Base-by-base conservation (phyloP, 805 yeast genomes). In the Wickerhamiella siamensis region DNA sequence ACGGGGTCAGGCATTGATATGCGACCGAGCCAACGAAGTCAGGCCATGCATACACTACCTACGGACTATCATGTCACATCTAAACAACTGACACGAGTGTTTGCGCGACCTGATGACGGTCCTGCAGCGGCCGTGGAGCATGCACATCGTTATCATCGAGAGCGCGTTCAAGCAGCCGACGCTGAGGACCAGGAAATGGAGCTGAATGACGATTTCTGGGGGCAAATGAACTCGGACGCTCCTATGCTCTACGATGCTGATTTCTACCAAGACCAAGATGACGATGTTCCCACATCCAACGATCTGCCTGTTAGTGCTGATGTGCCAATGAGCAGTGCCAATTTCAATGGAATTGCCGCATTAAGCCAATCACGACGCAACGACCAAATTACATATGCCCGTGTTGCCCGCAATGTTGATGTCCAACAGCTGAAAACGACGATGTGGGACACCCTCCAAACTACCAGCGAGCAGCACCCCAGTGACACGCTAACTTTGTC, bases 391-490 rank as follows among this genome's bases (percentile, higher is more conserved):
- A 72, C 67, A 45, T 82, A 73, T 53, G 77, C 94, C 2, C 68
- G 77, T 38, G 72, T 74, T 5, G 83, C 94, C 4, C 84, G 83
- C 56, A 72, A 75, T 47, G 91, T 86, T 22, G 87, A 84, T 53
- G 80, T 86, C 27, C 72, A 74, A 47, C 62, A 65, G 20, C 64
- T 84, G 40, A 84, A 86, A 62, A 79, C 77, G 42, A 82, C 81
- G 52, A 53, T 84, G 32, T 84, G 94, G 94, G 65, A 66, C 26
- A 67, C 72, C 0, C 14, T 41, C n/a, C 33, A 39, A 14, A 14
- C 26, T 20, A 21, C 24, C 34, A 15, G 19, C 15, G 18, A 58
- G 48, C n/a, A 26, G 16, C n/a, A 17, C 15, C n/a, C 17, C 4
- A 15, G 6, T 2, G 31, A 31, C 36, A 15, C 38, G 9, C 22